Evolutionary conservation across 2,329 filamentous ascomycete genomes (phyloP).

Genomic region (Ophioceras dolichostomum): DNA sequence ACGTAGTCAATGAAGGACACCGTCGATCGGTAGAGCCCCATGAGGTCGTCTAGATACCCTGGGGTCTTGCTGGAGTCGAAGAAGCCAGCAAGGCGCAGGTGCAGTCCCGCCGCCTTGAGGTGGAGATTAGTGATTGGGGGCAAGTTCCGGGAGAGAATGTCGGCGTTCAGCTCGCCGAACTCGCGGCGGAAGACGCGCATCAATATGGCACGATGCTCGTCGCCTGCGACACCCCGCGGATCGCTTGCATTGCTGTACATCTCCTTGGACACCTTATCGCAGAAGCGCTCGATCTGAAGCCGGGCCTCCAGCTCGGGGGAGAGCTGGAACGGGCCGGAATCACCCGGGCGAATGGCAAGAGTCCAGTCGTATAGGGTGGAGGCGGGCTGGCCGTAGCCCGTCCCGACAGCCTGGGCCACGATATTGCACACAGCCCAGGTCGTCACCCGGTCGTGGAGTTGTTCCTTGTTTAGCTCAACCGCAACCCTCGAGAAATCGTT

Average conservation of each 20-base stretch:
- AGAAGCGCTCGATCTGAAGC: conserved; percentile 61
- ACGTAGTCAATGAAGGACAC: conserved; percentile 57
- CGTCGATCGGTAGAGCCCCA: conserved; percentile 63
- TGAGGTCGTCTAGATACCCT: conserved; percentile 61
- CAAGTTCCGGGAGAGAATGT: conserved; percentile 44
- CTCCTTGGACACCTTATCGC: conserved; percentile 66
- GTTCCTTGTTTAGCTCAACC: conserved; percentile 64
- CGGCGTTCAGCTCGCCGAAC: conserved; percentile 49
- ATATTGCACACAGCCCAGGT: conserved; percentile 84
- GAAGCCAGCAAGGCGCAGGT: conserved; percentile 67
- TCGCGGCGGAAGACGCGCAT: conserved; percentile 56
- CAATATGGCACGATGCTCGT: conserved; percentile 54
- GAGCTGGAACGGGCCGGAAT: conserved; percentile 46
- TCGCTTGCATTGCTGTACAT: conserved; percentile 71
- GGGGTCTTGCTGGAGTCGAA: conserved; percentile 65
- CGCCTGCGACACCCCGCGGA: conserved; percentile 54
- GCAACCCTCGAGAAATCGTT: conserved; percentile 72
- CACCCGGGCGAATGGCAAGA: conserved; percentile 46
- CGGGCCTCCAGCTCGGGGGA: conserved; percentile 53
- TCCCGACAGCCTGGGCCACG: conserved; percentile 70
- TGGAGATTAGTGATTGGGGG: conserved; percentile 52
- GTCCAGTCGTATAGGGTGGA: conserved; percentile 70
- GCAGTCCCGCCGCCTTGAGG: conserved; percentile 59
- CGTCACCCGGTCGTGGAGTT: conserved; percentile 64
- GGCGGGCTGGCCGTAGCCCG: conserved; percentile 71